Conservation (phyloP, 129 eudicot species). For the Silybum marianum region DNA sequence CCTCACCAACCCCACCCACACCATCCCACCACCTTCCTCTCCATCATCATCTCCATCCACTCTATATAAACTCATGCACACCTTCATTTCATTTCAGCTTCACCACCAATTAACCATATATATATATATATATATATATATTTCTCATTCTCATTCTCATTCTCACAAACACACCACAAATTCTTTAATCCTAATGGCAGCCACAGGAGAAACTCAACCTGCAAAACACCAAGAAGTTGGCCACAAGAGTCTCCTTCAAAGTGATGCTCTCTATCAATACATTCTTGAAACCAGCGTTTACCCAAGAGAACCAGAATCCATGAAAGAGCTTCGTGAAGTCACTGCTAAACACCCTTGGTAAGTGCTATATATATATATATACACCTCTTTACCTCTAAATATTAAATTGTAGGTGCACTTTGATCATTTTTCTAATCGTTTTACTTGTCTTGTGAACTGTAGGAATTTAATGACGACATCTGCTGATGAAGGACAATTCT, state of each 20-base stretch:
- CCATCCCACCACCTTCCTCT: background rate
- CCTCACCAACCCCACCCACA: background rate
- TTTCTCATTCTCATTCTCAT: background rate
- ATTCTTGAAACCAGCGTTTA: slow-evolving; percentile 45
- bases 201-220: slow-evolving; percentile 8
- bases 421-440: background rate
- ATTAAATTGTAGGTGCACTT: background rate
- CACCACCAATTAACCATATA: background rate
- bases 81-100: background rate
- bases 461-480: slow-evolving; percentile 46
- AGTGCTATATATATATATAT: too few relatives aligned
- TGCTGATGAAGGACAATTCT: slow-evolving; percentile 47
- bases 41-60: background rate
- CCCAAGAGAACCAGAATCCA: slow-evolving; percentile 43
- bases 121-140: too few relatives aligned
- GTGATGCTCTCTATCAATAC: slow-evolving; percentile 47
- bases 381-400: too few relatives aligned
- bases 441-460: background rate
- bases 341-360: slow-evolving; percentile 45
- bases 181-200: background rate
- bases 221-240: slow-evolving; percentile 41
- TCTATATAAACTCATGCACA: background rate
- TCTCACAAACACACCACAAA: background rate
- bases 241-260: slow-evolving; percentile 44
- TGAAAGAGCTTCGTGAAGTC: slow-evolving; percentile 42